A percentile compares a stretch with the other conserved stretches of the same genome.
phyloP scores from a whole-genome alignment of 2,329 filamentous ascomycete genomes.

The Myriangium duriaei region DNA sequence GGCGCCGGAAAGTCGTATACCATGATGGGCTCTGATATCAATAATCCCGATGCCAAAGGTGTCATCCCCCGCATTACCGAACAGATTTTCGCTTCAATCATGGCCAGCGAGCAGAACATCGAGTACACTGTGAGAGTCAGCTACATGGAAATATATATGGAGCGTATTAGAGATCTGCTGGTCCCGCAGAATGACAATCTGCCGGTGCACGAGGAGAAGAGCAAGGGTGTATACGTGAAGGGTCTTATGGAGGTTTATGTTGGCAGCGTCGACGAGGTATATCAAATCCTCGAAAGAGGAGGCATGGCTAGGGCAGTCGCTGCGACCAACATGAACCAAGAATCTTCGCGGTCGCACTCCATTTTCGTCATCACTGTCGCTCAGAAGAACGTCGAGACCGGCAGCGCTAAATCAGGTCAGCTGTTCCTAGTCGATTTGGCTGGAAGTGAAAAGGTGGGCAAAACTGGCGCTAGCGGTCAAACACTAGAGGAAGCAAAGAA shows the following conservation, averaged over 20 bases:
- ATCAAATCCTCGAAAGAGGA: conserved; percentile 90
- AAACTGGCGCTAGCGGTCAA: conserved; percentile 94
- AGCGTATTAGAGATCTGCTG: conserved; percentile 86
- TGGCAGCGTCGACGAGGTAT: conserved; percentile 88
- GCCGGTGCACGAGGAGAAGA: conserved; percentile 96
- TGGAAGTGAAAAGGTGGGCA: conserved; percentile 95
- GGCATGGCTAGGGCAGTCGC: conserved; percentile 82
- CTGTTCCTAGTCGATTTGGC: conserved; percentile 96
- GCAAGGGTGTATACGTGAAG: conserved; percentile 90
- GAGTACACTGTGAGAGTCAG: conserved; percentile 98
- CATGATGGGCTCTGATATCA: conserved; percentile 96
- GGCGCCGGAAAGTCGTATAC: conserved; percentile 98
- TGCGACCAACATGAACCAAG: conserved; percentile 97
- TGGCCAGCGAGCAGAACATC: conserved; percentile 82
- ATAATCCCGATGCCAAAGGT: conserved; percentile 75
- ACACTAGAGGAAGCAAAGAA: conserved; percentile 98
- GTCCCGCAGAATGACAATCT: conserved; percentile 91
- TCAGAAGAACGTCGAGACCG: conserved; percentile 95
- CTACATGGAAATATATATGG: conserved; percentile 99
- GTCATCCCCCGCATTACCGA: conserved; percentile 95
- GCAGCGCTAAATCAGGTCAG: conserved; percentile 89
- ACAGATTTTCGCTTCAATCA: conserved; percentile 92
- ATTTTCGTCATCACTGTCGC: conserved; percentile 96
- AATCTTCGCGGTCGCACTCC: conserved; percentile 94
- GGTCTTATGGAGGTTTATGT: conserved; percentile 91